Conservation (phyloP, 768 basidiomycete species). For the Termitomyces sp. region DNA sequence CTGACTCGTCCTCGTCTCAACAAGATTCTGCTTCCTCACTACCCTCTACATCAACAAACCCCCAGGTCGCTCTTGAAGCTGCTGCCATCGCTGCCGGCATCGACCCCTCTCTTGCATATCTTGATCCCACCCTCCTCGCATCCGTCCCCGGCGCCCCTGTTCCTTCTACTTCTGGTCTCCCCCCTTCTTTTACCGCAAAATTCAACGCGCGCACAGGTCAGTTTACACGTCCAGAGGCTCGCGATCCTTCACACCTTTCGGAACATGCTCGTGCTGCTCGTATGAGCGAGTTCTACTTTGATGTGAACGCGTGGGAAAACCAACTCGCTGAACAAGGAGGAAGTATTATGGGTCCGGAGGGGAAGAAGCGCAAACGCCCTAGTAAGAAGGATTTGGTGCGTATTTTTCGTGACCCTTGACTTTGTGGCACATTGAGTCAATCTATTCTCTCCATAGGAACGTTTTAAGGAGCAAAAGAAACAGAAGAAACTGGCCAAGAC, state of each 20-base stretch:
- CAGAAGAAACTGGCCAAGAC: constrained; percentile 85
- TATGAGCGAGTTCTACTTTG: constrained; percentile 88
- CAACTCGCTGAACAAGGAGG: constrained; percentile 50
- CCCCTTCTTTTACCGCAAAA: constrained; percentile 55
- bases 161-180: constrained; percentile 27
- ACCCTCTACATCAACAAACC: constrained; percentile 20
- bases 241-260: constrained; percentile 71
- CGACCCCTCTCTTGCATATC: constrained; percentile 74
- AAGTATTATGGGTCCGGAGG: constrained; percentile 33
- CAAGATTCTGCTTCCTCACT: constrained; percentile 16
- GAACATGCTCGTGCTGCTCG: constrained; percentile 79
- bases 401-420: constrained; percentile 6
- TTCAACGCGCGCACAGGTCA: constrained; percentile 82
- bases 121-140: constrained; percentile 67
- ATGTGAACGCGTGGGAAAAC: constrained; percentile 74
- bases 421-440: constrained; percentile 8
- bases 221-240: constrained; percentile 59
- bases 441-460: constrained; percentile 45
- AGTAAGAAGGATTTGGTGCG: constrained; percentile 82
- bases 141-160: constrained; percentile 20
- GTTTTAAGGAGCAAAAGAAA: constrained; percentile 79
- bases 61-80: constrained; percentile 52
- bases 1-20: neutral
- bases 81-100: constrained; percentile 78
- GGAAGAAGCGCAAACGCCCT: constrained; percentile 72